Percentiles rank a stretch among this genome's conserved stretches.
phyloP scores from a whole-genome alignment of 352 stramenopile species.

The Phytophthora sansomeana region DNA sequence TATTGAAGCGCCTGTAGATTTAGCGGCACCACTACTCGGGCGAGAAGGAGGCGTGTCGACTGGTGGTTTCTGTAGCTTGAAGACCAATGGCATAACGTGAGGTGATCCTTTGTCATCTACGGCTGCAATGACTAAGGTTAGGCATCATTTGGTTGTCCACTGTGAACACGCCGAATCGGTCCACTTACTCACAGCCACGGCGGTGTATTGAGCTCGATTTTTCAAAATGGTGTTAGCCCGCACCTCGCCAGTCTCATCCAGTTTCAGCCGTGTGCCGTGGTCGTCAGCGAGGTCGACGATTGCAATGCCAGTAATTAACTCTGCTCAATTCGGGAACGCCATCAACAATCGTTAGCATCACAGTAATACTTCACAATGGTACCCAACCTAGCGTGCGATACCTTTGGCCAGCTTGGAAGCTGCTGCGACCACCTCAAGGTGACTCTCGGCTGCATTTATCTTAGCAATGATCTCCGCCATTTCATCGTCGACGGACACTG shows the following conservation, averaged over 20 bases:
- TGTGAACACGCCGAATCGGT: background rate
- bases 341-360: background rate
- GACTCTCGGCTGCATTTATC: slow-evolving; percentile 51
- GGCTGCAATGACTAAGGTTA: slow-evolving; percentile 24
- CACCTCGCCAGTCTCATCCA: slow-evolving; percentile 50
- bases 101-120: slow-evolving; percentile 45
- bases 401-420: slow-evolving; percentile 65
- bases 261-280: slow-evolving; percentile 48
- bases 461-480: slow-evolving; percentile 36
- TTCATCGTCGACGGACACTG: slow-evolving; percentile 31
- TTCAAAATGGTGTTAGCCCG: slow-evolving; percentile 55
- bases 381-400: slow-evolving; percentile 5
- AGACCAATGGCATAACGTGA: slow-evolving; percentile 45
- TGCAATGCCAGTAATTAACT: slow-evolving; percentile 47
- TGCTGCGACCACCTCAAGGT: slow-evolving; percentile 58
- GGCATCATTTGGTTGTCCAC: background rate
- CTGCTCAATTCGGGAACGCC: slow-evolving; percentile 25
- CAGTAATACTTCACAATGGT: background rate
- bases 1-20: slow-evolving; percentile 13
- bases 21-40: slow-evolving; percentile 24
- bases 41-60: slow-evolving; percentile 7
- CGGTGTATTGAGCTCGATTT: slow-evolving; percentile 54
- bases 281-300: slow-evolving; percentile 66
- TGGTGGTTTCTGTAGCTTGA: slow-evolving; percentile 39
- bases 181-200: slow-evolving; percentile 62